A percentile compares a stretch with the other conserved stretches of the same genome.
Evolutionary conservation across 73 alveolate species (phyloP).

Genomic region (Paramecium biaurelia): DNA sequence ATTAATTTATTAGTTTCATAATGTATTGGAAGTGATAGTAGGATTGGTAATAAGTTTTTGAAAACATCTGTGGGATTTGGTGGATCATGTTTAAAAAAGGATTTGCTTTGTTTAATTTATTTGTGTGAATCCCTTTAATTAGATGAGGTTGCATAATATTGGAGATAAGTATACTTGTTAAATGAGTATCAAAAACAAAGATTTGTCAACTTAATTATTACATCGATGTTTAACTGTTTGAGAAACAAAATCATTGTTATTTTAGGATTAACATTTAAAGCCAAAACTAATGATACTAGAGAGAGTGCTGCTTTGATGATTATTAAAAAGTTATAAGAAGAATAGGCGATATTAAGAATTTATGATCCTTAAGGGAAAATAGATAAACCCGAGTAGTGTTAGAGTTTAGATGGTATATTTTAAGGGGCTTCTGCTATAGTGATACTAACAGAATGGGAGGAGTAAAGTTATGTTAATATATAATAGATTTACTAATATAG

Average conservation of each 20-base stretch:
- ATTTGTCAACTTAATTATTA: not conserved
- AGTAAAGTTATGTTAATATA: not conserved
- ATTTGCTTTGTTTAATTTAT: constrained; percentile 35
- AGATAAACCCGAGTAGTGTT: not conserved
- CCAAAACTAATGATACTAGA: constrained; percentile 53
- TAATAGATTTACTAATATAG: constrained; percentile 23
- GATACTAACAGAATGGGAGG: constrained; percentile 59
- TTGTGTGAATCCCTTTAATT: constrained; percentile 12
- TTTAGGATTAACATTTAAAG: constrained; percentile 57
- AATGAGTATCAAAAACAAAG: not conserved
- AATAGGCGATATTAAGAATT: constrained; percentile 26
- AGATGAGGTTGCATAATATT: not conserved
- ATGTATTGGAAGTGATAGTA: constrained; percentile 81
- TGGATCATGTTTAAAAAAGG: constrained; percentile 97
- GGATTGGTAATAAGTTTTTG: constrained; percentile 93
- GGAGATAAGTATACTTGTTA: not conserved
- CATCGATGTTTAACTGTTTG: not conserved
- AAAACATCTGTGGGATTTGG: constrained; percentile 96
- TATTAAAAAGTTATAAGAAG: not conserved
- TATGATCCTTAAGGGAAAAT: constrained; percentile 43
- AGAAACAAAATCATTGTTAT: constrained; percentile 7
- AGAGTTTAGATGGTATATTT: constrained; percentile 29
- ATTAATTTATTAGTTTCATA: constrained; percentile 54
- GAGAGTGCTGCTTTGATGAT: constrained; percentile 40
- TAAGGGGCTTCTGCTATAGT: constrained; percentile 9